These are phyloP conservation scores for Apiospora sp. DNA, from an alignment of 2,329 filamentous ascomycete genomes.

Conservation along the genomic window DNA sequence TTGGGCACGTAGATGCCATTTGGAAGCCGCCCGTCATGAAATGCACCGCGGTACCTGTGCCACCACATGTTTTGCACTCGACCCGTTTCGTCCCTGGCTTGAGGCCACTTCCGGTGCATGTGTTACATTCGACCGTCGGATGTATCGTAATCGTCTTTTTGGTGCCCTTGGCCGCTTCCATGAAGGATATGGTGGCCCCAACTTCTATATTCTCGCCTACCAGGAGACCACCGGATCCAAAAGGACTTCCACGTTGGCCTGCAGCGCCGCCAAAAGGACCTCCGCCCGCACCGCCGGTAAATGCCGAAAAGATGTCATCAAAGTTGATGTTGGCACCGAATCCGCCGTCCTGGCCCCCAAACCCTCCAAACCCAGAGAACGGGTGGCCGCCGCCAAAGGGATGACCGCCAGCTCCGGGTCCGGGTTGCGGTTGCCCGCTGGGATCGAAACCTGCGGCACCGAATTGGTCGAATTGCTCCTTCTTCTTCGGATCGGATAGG, in stretches of 20 bases:
- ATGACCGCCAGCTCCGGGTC: slow-evolving; percentile 54
- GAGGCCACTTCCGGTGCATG: slow-evolving; percentile 83
- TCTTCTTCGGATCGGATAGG: slow-evolving; percentile 91
- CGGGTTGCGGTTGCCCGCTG: slow-evolving; percentile 62
- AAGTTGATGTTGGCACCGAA: slow-evolving; percentile 91
- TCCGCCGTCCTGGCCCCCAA: slow-evolving; percentile 58
- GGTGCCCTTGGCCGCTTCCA: slow-evolving; percentile 93
- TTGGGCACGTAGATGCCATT: slow-evolving; percentile 87
- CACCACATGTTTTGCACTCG: slow-evolving; percentile 81
- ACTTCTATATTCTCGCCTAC: slow-evolving; percentile 98
- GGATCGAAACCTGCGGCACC: slow-evolving; percentile 89
- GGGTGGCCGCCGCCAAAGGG: slow-evolving; percentile 68
- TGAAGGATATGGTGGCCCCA: slow-evolving; percentile 90
- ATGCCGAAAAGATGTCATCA: slow-evolving; percentile 92
- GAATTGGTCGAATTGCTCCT: slow-evolving; percentile 89
- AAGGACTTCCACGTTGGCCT: slow-evolving; percentile 66
- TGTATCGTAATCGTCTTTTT: slow-evolving; percentile 88
- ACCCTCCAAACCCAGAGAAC: slow-evolving; percentile 59
- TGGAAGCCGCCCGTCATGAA: slow-evolving; percentile 94
- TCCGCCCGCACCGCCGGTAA: slow-evolving; percentile 67
- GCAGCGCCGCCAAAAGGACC: slow-evolving; percentile 62
- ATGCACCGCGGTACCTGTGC: slow-evolving; percentile 86
- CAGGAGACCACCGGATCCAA: slow-evolving; percentile 75
- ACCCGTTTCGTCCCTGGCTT: slow-evolving; percentile 80
- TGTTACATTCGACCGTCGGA: slow-evolving; percentile 81